A percentile compares a stretch with the other conserved stretches of the same genome.
These are phyloP conservation scores for Boletus subcaerulescens DNA, from an alignment of 768 basidiomycete species.

Conservation along the genomic window DNA sequence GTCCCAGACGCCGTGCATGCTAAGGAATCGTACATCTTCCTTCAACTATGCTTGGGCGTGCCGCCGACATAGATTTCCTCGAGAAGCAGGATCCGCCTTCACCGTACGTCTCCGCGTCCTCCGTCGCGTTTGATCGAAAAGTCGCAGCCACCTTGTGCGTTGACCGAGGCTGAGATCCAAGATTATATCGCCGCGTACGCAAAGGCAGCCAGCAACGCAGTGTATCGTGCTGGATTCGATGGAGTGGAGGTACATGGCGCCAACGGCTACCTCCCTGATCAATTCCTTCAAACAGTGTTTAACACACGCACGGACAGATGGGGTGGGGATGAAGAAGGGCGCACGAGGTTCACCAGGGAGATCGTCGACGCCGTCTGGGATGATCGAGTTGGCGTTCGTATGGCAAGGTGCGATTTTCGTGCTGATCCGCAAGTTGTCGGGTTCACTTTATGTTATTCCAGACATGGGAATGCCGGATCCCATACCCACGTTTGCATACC, in stretches of 20 bases:
- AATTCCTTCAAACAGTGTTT: too few relatives aligned
- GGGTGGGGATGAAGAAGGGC: too few relatives aligned
- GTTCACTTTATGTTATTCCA: slow-evolving; percentile 9
- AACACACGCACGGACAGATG: too few relatives aligned
- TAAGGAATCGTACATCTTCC: not conserved
- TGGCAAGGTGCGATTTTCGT: slow-evolving; percentile 1
- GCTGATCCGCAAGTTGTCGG: not conserved
- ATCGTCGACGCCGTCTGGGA: not conserved
- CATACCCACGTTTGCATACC: slow-evolving; percentile 48
- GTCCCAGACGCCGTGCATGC: slow-evolving; percentile 6
- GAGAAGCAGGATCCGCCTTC: slow-evolving; percentile 24
- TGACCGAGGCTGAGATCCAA: not conserved
- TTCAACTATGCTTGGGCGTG: too few relatives aligned
- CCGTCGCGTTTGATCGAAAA: slow-evolving; percentile 11
- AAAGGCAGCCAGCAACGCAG: not conserved
- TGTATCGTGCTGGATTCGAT: not conserved
- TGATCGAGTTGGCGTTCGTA: not conserved
- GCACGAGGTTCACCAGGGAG: too few relatives aligned
- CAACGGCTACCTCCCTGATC: too few relatives aligned
- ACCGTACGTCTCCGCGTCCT: slow-evolving; percentile 34
- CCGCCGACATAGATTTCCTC: not conserved
- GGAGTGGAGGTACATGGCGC: too few relatives aligned
- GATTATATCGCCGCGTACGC: not conserved
- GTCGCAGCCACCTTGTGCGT: too few relatives aligned
- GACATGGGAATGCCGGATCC: slow-evolving; percentile 56